Base-by-base conservation (phyloP, 352 stramenopile species). In the Phytophthora fragariaefolia region DNA sequence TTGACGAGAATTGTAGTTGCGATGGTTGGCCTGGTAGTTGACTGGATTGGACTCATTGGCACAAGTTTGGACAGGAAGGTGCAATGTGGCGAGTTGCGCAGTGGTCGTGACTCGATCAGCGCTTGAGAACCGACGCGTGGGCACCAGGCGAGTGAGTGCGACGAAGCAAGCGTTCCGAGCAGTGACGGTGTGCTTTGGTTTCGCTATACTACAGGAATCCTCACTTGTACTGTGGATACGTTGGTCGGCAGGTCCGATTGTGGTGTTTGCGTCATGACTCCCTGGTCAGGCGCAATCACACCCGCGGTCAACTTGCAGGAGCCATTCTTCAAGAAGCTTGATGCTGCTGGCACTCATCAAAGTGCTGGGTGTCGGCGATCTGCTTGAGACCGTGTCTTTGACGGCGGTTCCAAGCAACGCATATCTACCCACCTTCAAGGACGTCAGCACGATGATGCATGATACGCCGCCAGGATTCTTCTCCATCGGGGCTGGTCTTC, bases 361-460 rank as follows among this genome's bases (percentile, higher is more conserved):
- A 18, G 24, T 46, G 49, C 20, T 36, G 38, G 58, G 26, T 66
- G 58, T 66, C 58, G 58, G 38, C 7, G 58, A 60, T 66, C 34
- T 36, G n/a, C 3, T 3, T 6, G 17, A 5, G 10, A 15, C 24
- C 52, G 51, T 47, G 51, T 47, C 51, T 58, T 27, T 58, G n/a
- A 58, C n/a, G 27, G 10, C 8, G 10, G 15, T 15, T 23, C 47
- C 47, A 52, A 50, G 47, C 58, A 66, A 52, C 17, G 49, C 59
- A 43, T 67, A 30, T 67, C 59, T 28, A 53, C 40, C n/a, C 40
- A 55, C 59, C 50, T 67, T 62, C 59, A 67, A 67, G 40, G 27
- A 48, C 24, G 30, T 48, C 55, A 47, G 20, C 17, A 54, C 43
- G 38, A 53, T 24, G n/a, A 34, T 55, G 27, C 20, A 51, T 51